Evolutionary conservation across 352 stramenopile genomes (phyloP), one percentile per base, ranked within the genome.

Genomic region (Globisporangium spinosum): DNA sequence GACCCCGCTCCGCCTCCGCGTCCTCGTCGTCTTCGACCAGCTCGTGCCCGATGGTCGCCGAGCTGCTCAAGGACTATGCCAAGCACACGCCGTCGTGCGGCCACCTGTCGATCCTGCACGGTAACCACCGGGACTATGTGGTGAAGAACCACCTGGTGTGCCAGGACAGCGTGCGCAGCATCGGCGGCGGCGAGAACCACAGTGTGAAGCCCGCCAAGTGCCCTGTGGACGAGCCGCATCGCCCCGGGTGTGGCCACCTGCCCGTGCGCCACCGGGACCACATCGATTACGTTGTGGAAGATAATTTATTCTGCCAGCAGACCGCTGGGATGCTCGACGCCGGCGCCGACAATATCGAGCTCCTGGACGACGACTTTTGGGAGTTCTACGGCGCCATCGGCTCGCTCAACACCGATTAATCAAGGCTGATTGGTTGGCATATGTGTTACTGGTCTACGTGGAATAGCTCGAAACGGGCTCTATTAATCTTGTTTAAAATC

Each of bases 91-190:
- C 77, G 7, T 80, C 77, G 2, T 93, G 85, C 66, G 83, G 85
- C 7, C 85, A 93, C 54, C 73, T 93, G 62, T 86, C 83, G 57
- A 93, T 93, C 45, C 74, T 88, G 65, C 85, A 93, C 63, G 85
- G 85, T 22, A 83, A 91, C 68, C 85, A 93, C 59, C 83, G 79
- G 58, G 85, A 93, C 68, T 93, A 90, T 64, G 83, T 93, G 43
- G 85, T 93, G 55, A 85, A 91, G 64, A 91, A 93, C 69, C 85
- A 93, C 56, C 75, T 93, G 35, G 80, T 93, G 58, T 93, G 85
- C 62, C 78, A 90, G 71, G 77, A 91, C 63, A 90, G 72, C 62
- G 77, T 93, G 68, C 90, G 72, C 12, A 56, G 38, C 20, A 69
- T 64, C 47, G 60, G 73, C 25, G 66, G 49, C 12, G 70, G 49